phyloP scores from a whole-genome alignment of 2,329 filamentous ascomycete genomes.

The Ascochyta koolunga region DNA sequence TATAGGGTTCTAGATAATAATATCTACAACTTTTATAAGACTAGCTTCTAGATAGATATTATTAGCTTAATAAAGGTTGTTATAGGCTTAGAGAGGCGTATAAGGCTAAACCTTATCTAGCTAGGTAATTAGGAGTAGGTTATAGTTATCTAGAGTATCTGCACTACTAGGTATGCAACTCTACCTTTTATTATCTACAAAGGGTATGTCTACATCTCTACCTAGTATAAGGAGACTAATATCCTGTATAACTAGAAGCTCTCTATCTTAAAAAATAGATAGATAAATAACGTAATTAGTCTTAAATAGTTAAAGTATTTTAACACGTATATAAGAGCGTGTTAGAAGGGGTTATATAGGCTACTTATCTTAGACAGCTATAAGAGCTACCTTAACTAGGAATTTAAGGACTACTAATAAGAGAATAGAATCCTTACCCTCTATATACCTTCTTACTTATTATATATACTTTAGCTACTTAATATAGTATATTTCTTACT shows the following conservation, averaged over 20 bases:
- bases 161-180: constrained; percentile 3
- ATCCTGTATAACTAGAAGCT: not conserved
- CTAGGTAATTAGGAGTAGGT: constrained; percentile 18
- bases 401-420: not conserved
- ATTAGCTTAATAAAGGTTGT: constrained; percentile 20
- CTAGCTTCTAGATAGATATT: constrained; percentile 28
- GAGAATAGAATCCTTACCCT: not conserved
- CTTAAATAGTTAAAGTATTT: not conserved
- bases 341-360: not conserved
- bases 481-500: too few relatives aligned
- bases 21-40: constrained; percentile 28
- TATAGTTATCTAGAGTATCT: constrained; percentile 20
- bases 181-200: constrained; percentile 24
- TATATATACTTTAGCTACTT: too few relatives aligned
- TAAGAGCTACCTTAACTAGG: not conserved
- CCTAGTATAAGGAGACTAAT: constrained; percentile 24
- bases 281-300: not conserved
- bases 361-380: not conserved
- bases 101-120: constrained; percentile 8
- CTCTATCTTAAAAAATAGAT: not conserved
- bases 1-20: constrained; percentile 13
- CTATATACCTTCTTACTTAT: too few relatives aligned
- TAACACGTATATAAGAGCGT: not conserved
- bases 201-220: constrained; percentile 15
- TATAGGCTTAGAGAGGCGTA: constrained; percentile 3